Conservation (phyloP, 2,329 filamentous ascomycete species). For the Talaromyces sp. region DNA sequence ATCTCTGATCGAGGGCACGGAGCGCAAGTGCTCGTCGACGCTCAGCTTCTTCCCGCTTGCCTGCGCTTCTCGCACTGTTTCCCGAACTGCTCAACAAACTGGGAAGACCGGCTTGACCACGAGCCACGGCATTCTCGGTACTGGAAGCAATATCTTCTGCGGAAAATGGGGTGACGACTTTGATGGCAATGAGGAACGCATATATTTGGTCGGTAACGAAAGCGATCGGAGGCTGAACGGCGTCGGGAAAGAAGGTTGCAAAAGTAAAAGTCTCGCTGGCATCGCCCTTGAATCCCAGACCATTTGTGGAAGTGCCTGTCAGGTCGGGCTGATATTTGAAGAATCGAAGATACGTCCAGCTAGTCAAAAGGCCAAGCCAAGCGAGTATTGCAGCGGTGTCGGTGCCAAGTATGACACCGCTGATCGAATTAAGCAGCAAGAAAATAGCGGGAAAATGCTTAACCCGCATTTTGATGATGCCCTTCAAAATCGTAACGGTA, state of each 20-base stretch:
- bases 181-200: conserved; percentile 67
- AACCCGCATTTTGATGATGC: conserved; percentile 83
- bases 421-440: conserved; percentile 66
- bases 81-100: conserved; percentile 53
- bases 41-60: conserved; percentile 86
- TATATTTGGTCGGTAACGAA: conserved; percentile 73
- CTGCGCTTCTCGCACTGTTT: conserved; percentile 47
- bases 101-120: conserved; percentile 59
- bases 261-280: conserved; percentile 96
- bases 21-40: conserved; percentile 81
- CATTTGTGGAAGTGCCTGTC: conserved; percentile 52
- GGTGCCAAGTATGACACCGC: conserved; percentile 62
- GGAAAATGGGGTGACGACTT: conserved; percentile 80
- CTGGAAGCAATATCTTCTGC: conserved; percentile 71
- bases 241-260: conserved; percentile 88
- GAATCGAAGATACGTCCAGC: conserved; percentile 95
- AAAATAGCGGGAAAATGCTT: conserved; percentile 74
- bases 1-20: conserved; percentile 83
- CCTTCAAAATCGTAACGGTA: conserved; percentile 89
- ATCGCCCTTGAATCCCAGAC: conserved; percentile 69
- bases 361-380: conserved; percentile 75
- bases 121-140: conserved; percentile 65
- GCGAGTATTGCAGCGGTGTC: conserved; percentile 76
- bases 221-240: conserved; percentile 72
- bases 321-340: conserved; percentile 66